Evolutionary conservation across 768 basidiomycete species (phyloP).

Genomic region (Porphyrellus cyaneotinctus): DNA sequence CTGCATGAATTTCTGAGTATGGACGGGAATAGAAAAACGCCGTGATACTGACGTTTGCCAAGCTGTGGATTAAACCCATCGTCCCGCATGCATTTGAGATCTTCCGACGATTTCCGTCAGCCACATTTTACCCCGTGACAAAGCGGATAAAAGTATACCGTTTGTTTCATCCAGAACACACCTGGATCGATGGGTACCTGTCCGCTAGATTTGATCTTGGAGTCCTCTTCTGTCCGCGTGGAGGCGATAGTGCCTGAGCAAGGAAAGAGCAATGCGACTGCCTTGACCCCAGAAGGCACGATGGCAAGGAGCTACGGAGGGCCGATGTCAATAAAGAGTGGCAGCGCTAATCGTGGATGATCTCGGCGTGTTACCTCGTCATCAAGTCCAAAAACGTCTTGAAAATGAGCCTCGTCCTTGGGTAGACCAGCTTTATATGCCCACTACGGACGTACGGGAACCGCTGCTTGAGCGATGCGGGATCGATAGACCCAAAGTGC

Average conservation of each 20-base stretch:
- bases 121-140: background rate
- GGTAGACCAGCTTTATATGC: conserved; percentile 63
- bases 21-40: conserved; percentile 2
- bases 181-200: conserved; percentile 53
- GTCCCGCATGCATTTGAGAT: conserved; percentile 86
- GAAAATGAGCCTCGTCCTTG: conserved; percentile 47
- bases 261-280: conserved; percentile 85
- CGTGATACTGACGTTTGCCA: conserved; percentile 63
- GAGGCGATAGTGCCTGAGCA: conserved; percentile 47
- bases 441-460: conserved; percentile 45
- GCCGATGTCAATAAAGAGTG: background rate
- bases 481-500: background rate
- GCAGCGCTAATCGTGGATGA: background rate
- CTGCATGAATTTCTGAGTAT: conserved; percentile 30
- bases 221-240: conserved; percentile 58
- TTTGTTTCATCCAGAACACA: conserved; percentile 88
- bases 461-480: background rate
- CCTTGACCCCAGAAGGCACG: conserved; percentile 73
- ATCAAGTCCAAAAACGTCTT: conserved; percentile 74
- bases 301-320: conserved; percentile 62
- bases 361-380: conserved; percentile 43
- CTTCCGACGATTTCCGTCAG: conserved; percentile 33
- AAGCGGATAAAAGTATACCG: conserved; percentile 41
- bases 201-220: conserved; percentile 42
- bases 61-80: conserved; percentile 78